phyloP scores from a whole-genome alignment of 2,329 filamentous ascomycete species.

The Colletotrichum sp. region DNA sequence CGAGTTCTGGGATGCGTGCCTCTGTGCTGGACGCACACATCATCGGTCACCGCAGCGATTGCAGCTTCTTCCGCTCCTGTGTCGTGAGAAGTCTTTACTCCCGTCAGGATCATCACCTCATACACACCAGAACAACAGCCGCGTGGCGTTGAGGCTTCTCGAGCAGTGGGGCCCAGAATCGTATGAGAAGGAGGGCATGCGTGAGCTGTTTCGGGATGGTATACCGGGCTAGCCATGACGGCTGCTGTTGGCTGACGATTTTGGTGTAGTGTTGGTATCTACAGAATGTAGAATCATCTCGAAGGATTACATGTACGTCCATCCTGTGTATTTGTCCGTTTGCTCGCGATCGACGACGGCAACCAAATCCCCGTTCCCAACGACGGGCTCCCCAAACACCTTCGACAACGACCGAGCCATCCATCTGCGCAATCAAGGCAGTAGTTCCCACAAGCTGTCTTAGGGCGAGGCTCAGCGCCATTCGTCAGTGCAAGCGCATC shows the following conservation, averaged over 20 bases:
- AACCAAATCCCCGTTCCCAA: not conserved
- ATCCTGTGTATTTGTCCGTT: not conserved
- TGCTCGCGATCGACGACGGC: not conserved
- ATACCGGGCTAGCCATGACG: not conserved
- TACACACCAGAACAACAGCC: not conserved
- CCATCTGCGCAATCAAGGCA: not conserved
- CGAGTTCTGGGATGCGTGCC: not conserved
- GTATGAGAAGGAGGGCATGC: not conserved
- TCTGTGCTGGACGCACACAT: not conserved
- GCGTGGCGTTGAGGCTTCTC: not conserved
- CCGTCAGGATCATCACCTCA: not conserved
- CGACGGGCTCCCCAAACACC: not conserved
- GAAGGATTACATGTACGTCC: not conserved
- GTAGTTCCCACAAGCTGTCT: not conserved
- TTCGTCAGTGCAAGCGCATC: not conserved
- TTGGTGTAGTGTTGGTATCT: not conserved
- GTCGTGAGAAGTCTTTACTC: not conserved
- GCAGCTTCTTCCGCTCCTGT: not conserved
- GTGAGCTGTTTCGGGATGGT: not conserved
- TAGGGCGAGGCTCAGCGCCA: not conserved
- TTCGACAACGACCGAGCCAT: not conserved
- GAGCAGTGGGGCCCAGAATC: not conserved
- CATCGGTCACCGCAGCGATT: not conserved
- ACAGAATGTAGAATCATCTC: not conserved
- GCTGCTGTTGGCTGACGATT: rapidly evolving